Percentiles rank a stretch among this genome's conserved stretches.
phyloP scores from a whole-genome alignment of 176 grass and related monocot genomes.

The maize (Zea mays) region Zm-B73-REFERENCE-NAM-5.0 NC_050096.1:243271001-243271500 shows the following conservation, averaged over 20 bases:
- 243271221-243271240: constrained; percentile 26
- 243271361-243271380: not conserved
- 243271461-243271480: no score
- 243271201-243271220: constrained; percentile 43
- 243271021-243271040: constrained; percentile 55
- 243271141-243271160: constrained; percentile 73
- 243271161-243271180: constrained; percentile 66
- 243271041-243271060: constrained; percentile 53
- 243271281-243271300: constrained; percentile 5
- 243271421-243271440: no score
- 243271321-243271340: not conserved
- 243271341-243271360: not conserved
- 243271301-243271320: not conserved
- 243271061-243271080: constrained; percentile 64
- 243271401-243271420: no score
- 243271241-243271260: not conserved
- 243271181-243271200: constrained; percentile 46
- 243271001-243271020: constrained; percentile 67
- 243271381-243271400: no score
- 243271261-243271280: not conserved
- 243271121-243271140: constrained; percentile 59
- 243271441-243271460: no score
- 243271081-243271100: constrained; percentile 74
- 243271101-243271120: constrained; percentile 63
- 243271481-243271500: no score